A percentile compares a stretch with the other conserved stretches of the same genome.
Conservation (phyloP, 1,284 basidiomycete species). For the Bondarzewia mesenterica region DNA sequence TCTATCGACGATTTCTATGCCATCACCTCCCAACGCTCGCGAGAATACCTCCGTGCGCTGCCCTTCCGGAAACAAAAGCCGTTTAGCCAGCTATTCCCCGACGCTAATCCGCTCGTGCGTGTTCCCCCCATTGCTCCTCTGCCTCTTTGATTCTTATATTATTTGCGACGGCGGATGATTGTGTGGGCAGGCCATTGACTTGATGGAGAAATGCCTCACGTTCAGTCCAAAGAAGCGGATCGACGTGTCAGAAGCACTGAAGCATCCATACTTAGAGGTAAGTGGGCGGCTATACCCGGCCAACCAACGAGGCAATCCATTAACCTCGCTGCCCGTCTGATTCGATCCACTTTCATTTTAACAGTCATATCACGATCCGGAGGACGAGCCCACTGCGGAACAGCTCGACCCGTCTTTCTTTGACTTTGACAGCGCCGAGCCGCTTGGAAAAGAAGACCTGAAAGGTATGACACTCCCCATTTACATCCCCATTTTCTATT, state of each 20-base stretch:
- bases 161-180: too few species aligned
- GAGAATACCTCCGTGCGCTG: constrained; percentile 90
- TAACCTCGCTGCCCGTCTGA: constrained; percentile 11
- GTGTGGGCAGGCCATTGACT: constrained; percentile 63
- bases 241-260: constrained; percentile 82
- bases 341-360: too few species aligned
- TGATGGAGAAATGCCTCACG: constrained; percentile 85
- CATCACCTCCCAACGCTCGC: constrained; percentile 77
- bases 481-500: too few species aligned
- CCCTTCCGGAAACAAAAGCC: constrained; percentile 86
- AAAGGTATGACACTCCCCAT: too few species aligned
- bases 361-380: constrained; percentile 83
- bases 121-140: too few species aligned
- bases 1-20: constrained; percentile 90
- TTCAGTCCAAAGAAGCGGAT: constrained; percentile 91
- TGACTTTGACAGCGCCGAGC: constrained; percentile 74
- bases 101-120: constrained; percentile 69
- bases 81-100: constrained; percentile 69
- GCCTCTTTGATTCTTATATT: too few species aligned
- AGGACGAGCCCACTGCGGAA: constrained; percentile 78
- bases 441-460: constrained; percentile 58
- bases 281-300: constrained; percentile 13
- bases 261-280: constrained; percentile 87
- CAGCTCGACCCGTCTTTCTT: constrained; percentile 84
- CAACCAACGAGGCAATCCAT: neutral